phyloP scores from a whole-genome alignment of 148 eudicot species.

The Persicaria maculosa region DNA sequence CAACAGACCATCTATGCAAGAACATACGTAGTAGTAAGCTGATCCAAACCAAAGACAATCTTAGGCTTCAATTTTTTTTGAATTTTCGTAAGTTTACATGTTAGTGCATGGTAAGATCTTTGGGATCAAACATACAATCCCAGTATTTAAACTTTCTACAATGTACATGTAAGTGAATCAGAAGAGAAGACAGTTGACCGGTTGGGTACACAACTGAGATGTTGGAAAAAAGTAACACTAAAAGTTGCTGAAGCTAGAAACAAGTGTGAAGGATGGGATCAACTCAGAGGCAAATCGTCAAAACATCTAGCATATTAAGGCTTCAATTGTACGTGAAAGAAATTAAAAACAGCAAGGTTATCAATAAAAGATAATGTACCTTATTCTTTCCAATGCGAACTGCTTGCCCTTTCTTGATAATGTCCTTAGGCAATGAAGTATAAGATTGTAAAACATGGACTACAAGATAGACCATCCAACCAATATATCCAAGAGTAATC shows the following conservation, averaged over 20 bases:
- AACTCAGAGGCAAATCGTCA: neutral
- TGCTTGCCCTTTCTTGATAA: constrained; percentile 44
- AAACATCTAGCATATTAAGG: neutral
- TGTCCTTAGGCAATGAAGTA: constrained; percentile 44
- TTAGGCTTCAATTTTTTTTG: neutral
- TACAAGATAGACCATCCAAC: constrained; percentile 83
- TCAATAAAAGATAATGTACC: constrained; percentile 30
- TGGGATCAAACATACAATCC: neutral
- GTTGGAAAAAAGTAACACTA: neutral
- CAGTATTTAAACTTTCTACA: neutral
- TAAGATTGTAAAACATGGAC: constrained; percentile 86
- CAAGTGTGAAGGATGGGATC: constrained; percentile 6
- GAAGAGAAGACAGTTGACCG: neutral
- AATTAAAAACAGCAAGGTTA: neutral
- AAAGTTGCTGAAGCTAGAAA: constrained; percentile 5
- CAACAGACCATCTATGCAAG: neutral
- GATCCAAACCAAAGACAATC: neutral
- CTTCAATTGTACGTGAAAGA: neutral
- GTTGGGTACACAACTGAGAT: neutral
- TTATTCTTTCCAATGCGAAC: constrained; percentile 34
- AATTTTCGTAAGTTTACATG: neutral
- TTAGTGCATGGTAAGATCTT: neutral
- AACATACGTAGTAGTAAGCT: neutral
- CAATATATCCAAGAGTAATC: constrained; percentile 84
- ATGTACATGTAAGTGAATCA: neutral